Evolutionary conservation across 2,329 filamentous ascomycete genomes (phyloP).

Genomic region (Tolypocladium album): DNA sequence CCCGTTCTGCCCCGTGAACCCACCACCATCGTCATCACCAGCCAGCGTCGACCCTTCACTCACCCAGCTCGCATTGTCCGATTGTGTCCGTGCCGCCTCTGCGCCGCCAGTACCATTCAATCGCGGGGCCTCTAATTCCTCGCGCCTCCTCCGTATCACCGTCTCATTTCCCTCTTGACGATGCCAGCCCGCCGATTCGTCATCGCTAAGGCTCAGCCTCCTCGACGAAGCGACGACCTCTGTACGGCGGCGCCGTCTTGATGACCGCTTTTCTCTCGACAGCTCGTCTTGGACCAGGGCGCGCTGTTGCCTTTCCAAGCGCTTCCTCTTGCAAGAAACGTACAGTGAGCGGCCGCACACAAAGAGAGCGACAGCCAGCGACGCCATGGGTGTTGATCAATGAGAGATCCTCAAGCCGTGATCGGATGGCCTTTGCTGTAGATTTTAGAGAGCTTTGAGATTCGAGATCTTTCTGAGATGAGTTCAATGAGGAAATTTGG

Average conservation of each 20-base stretch:
- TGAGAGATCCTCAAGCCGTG: not conserved
- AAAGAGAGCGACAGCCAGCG: not conserved
- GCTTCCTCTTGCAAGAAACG: not conserved
- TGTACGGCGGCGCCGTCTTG: not conserved
- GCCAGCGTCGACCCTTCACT: conserved; percentile 1
- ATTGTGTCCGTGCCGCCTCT: not conserved
- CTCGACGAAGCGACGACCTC: not conserved
- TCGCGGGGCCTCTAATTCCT: not conserved
- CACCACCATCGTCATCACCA: not conserved
- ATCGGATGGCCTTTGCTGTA: not conserved
- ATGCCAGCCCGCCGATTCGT: not conserved
- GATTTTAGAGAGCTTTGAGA: too few relatives aligned
- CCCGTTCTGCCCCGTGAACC: not conserved
- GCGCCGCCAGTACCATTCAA: not conserved
- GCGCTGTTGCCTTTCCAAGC: not conserved
- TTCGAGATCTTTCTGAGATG: not conserved
- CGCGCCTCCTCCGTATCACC: not conserved
- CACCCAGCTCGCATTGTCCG: not conserved
- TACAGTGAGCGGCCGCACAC: not conserved
- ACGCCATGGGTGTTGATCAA: not conserved
- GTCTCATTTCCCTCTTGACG: too few relatives aligned
- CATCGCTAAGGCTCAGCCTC: not conserved
- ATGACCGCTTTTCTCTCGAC: not conserved
- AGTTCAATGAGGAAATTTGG: not conserved
- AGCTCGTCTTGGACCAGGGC: not conserved